Evolutionary conservation across 768 basidiomycete species (phyloP), one percentile per base, ranked within the genome.

Genomic region (Termitomyces eurrhizus): DNA sequence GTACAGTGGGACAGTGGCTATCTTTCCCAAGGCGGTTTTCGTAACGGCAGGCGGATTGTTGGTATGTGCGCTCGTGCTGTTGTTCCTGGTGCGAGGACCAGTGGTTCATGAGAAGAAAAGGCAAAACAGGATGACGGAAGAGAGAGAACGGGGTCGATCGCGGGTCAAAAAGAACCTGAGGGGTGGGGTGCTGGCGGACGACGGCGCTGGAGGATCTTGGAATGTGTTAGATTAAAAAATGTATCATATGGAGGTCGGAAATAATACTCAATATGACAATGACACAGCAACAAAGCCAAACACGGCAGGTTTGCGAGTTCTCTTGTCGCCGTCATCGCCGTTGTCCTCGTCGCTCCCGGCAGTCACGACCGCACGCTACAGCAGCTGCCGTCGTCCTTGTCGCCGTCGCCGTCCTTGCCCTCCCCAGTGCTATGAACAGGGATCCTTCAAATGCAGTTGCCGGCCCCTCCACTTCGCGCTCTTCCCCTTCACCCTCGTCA

Each of bases 21-120:
- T 70, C 7, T 88, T 76, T 65, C 90, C 91, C 24, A 88, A 87
- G 74, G 80, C 88, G 4, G 82, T 93, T 50, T 93, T 93, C 66
- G 77, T 73, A 18, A 70, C 78, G 9, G 87, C 86, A 16, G 80
- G 76, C 2, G 77, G 73, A 8, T 75, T 92, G 44, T 72, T 88
- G 59, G 62, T 76, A 36, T 67, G 71, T 36, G 70, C 78, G 36
- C 59, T 82, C 21, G 42, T 69, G 37, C 68, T 79, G 58, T 62
- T 78, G 57, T 58, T 77, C 62, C 66, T 78, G 32, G 77, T 82
- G 39, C 69, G 75, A 52, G 80, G 76, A 37, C 81, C 81, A 8
- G 72, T 76, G 7, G 64, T 66, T 57, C 57, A 65, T 62, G 61
- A 64, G 42, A 66, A 63, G 58, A 64, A 69, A 60, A 64, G 58